Evolutionary conservation across 2,329 filamentous ascomycete species (phyloP), one percentile per base, ranked within the genome.

Genomic region (Tetracladium maxilliforme): DNA sequence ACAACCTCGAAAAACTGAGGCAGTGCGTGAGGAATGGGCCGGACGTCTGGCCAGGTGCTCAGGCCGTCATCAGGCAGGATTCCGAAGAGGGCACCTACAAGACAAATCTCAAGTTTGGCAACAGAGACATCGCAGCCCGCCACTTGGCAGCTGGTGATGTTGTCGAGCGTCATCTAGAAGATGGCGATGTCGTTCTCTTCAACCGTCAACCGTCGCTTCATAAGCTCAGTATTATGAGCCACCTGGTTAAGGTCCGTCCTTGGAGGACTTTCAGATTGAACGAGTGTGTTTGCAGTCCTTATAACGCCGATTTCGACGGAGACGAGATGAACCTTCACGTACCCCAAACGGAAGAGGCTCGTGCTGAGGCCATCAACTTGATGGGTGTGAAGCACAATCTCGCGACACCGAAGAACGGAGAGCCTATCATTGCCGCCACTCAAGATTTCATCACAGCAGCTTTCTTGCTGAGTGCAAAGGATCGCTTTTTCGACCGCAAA

Each of bases 301-400:
- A 98, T 61, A 98, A 98, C 40, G 90, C 90, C 28, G 90, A 98
- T 67, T 98, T 98, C 39, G 90, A 98, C 42, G 90, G 90, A 31
- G 90, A 98, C 40, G 90, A 98, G 51, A 98, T 98, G 90, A 98
- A 98, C 41, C 55, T 98, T 23, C 90, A 98, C 52, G 86, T 98
- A 10, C 90, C 90, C 3, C 90, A 98, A 47, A 95, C 90, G 0
- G 90, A 98, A 54, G 90, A 98, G 51, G 87, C 90, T 8, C 70
- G 90, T 29, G 82, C 87, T 3, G 90, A 98, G 51, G 90, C 90
- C 1, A 92, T 92, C 41, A 84, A 87, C 37, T 58, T 98, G 23
- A 98, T 98, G 90, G 90, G 90, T 21, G 86, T 98, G 28, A 93
- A 94, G 54, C 74, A 95, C 59, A 98, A 98, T 47, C 53, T 98